Evolutionary conservation across 306 rosid genomes (phyloP), one percentile per base, ranked within the genome.

Genomic region (Astragalus membranaceus): DNA sequence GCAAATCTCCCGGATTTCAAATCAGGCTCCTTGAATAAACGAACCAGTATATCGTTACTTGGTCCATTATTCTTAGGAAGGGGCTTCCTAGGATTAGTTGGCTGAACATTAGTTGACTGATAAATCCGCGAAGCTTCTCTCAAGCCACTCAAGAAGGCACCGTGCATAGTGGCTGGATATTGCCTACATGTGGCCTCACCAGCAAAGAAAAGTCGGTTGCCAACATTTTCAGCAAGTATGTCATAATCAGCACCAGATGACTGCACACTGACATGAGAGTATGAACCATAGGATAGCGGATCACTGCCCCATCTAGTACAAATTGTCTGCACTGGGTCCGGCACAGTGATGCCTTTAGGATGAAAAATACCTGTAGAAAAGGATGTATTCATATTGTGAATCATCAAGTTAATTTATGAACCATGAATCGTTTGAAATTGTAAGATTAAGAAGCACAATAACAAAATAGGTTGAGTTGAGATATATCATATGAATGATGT

Each of bases 141-240:
- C 73, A 90, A 78, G 70, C 98, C 98, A 76, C 97, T 94, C 75
- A 94, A 72, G 77, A 81, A 88, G 70, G 97, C 98, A 44, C 98
- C 96, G 32, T 94, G 98, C 98, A 90, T 94, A 26, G 95, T 94
- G 70, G 97, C 98, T 16, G 98, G 98, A 83, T 90, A 83, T 61
- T 94, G 91, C 84, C 96, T 87, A 73, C 76, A 83, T 37, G 98
- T 94, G 53, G 98, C 98, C 84, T 94, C 98, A 26, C 97, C 98
- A 39, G 98, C 97, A 74, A 94, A 94, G 85, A 88, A 94, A 53
- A 94, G 84, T 7, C 83, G 81, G 72, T 81, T 87, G 46, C 92
- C 88, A 77, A 94, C 92, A 9, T 78, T 94, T 75, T 94, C 92
- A 5, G 95, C 98, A 4, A 94, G 97, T 50, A 88, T 41, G 52